Conservation (phyloP, 2,329 filamentous ascomycete species). For the Xylaria sp. region DNA sequence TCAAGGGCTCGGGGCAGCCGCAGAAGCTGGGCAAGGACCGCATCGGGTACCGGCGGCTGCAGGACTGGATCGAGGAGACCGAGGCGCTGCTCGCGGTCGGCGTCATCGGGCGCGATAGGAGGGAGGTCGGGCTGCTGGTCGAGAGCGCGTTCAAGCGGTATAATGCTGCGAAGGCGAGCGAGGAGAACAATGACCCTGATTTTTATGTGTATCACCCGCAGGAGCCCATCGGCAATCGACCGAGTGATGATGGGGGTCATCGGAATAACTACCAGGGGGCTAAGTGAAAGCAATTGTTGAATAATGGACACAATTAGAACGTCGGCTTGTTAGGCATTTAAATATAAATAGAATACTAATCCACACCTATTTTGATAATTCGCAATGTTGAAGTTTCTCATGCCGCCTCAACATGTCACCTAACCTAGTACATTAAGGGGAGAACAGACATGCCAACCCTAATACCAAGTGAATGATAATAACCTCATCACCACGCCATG, state of each 20-base stretch:
- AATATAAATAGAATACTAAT: neutral
- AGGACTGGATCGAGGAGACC: constrained; percentile 66
- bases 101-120: constrained; percentile 55
- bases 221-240: constrained; percentile 34
- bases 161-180: constrained; percentile 55
- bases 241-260: constrained; percentile 29
- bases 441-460: neutral
- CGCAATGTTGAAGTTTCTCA: neutral
- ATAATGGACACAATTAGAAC: neutral
- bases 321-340: neutral
- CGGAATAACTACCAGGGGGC: neutral
- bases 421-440: neutral
- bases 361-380: neutral
- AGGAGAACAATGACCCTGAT: constrained; percentile 56
- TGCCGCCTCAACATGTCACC: neutral
- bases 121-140: constrained; percentile 57
- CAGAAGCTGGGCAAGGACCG: constrained; percentile 60
- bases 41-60: constrained; percentile 58
- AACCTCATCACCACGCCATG: neutral
- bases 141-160: constrained; percentile 58
- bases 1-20: constrained; percentile 63
- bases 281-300: neutral
- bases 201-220: constrained; percentile 50
- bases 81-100: constrained; percentile 58
- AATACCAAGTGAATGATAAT: neutral